These are phyloP conservation scores for Hippophae tibetana DNA, from an alignment of 306 rosid species.

Conservation along the genomic window DNA sequence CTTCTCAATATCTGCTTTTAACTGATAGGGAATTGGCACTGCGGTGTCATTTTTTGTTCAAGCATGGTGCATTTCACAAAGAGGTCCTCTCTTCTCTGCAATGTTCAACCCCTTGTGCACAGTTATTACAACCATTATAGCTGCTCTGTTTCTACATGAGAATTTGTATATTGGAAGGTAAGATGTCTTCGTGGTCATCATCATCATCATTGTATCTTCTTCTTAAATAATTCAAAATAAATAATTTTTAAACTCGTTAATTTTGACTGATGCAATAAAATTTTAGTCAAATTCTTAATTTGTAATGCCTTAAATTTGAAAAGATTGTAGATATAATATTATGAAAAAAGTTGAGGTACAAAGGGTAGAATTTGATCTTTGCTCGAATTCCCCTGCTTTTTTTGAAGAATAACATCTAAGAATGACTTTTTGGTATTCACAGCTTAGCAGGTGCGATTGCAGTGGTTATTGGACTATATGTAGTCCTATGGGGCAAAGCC, in stretches of 20 bases:
- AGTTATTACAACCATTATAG: conserved; percentile 42
- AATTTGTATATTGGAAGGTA: conserved; percentile 54
- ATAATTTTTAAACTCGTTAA: too few relatives aligned
- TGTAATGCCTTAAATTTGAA: too few relatives aligned
- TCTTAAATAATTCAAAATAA: too few relatives aligned
- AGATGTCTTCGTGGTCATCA: too few relatives aligned
- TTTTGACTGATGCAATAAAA: too few relatives aligned
- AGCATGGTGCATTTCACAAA: conserved; percentile 55
- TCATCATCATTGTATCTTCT: too few relatives aligned
- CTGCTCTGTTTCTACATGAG: conserved; percentile 42
- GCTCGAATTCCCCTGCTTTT: too few relatives aligned
- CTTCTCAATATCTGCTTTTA: neutral
- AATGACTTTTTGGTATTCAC: conserved; percentile 9
- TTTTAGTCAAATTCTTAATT: too few relatives aligned
- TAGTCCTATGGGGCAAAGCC: conserved; percentile 71
- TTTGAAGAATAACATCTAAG: too few relatives aligned
- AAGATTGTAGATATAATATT: too few relatives aligned
- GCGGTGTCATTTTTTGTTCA: conserved; percentile 45
- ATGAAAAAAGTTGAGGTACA: too few relatives aligned
- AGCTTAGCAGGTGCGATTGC: conserved; percentile 54
- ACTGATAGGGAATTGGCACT: conserved; percentile 46
- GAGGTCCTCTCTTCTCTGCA: conserved; percentile 60
- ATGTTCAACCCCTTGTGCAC: conserved; percentile 65
- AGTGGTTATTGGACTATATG: conserved; percentile 47
- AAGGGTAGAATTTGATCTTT: too few relatives aligned